These are phyloP conservation scores for Paspalum notatum DNA, from an alignment of 176 grass and related monocot genomes.

Conservation along the genomic window DNA sequence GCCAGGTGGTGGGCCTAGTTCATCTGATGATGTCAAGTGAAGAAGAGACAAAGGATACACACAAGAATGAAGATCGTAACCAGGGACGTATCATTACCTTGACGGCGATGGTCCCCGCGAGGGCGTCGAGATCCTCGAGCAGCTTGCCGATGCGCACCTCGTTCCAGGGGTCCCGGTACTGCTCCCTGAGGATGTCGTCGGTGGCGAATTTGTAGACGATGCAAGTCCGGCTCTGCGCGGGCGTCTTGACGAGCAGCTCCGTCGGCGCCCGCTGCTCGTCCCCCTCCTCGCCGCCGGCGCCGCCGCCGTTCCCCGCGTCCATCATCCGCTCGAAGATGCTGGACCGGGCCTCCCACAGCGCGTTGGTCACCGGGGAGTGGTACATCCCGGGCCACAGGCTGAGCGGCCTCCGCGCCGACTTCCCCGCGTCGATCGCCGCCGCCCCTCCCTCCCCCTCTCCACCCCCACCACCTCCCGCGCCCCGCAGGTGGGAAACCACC, in stretches of 20 bases:
- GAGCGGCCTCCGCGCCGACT: slow-evolving; percentile 73
- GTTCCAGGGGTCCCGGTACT: slow-evolving; percentile 87
- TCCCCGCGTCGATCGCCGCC: slow-evolving; percentile 64
- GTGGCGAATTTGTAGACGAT: slow-evolving; percentile 82
- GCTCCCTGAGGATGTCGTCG: slow-evolving; percentile 87
- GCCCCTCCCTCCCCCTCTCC: not conserved
- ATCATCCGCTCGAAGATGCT: slow-evolving; percentile 95
- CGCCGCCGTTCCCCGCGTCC: slow-evolving; percentile 34
- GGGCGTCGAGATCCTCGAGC: slow-evolving; percentile 95
- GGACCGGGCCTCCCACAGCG: slow-evolving; percentile 88
- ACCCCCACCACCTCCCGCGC: not conserved
- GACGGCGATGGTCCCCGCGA: slow-evolving; percentile 89
- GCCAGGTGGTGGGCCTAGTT: not conserved
- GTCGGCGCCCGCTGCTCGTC: slow-evolving; percentile 61
- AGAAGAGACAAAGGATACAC: not conserved
- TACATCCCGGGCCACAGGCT: slow-evolving; percentile 98
- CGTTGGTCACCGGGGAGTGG: slow-evolving; percentile 95
- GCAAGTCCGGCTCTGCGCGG: slow-evolving; percentile 77
- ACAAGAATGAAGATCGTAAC: not conserved
- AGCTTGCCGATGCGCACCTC: slow-evolving; percentile 91
- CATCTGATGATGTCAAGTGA: not conserved
- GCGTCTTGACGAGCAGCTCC: slow-evolving; percentile 81
- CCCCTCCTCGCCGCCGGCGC: not conserved
- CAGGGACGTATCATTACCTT: slow-evolving; percentile 54
- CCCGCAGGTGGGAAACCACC: slow-evolving; percentile 43